These are phyloP conservation scores for Asterionellopsis glacialis DNA, from an alignment of 108 stramenopile species.

Conservation along the genomic window DNA sequence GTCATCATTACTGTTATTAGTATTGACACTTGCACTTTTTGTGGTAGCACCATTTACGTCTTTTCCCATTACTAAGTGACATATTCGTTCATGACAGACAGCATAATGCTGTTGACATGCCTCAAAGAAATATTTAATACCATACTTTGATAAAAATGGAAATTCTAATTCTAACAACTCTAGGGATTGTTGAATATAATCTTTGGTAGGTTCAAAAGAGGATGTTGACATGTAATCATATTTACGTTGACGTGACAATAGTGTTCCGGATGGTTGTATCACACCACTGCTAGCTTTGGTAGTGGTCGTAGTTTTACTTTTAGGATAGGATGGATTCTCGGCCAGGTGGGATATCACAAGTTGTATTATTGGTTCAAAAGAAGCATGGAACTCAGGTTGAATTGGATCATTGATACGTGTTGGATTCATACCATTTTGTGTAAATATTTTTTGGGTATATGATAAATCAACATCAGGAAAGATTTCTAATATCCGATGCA, in stretches of 20 bases:
- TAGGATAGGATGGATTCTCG: background rate
- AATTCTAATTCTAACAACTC: conserved; percentile 21
- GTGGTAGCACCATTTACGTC: background rate
- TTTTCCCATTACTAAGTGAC: background rate
- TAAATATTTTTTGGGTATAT: conserved; percentile 1
- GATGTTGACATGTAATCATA: conserved; percentile 29
- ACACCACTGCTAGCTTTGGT: background rate
- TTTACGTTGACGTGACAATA: background rate
- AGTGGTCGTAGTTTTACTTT: background rate
- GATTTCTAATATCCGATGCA: conserved; percentile 22
- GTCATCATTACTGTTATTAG: background rate
- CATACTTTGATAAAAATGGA: conserved; percentile 16
- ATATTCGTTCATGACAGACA: conserved; percentile 3
- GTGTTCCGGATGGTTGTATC: background rate
- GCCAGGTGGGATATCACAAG: background rate
- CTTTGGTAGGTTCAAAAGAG: conserved; percentile 19
- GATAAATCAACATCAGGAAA: conserved; percentile 32
- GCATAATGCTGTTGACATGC: conserved; percentile 23
- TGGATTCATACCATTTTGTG: background rate
- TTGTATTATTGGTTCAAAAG: no score
- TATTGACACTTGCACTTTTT: background rate
- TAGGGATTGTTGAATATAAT: conserved; percentile 15
- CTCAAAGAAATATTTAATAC: background rate
- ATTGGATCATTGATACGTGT: no score
- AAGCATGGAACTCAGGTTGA: no score